Base-by-base conservation (phyloP, 2,329 filamentous ascomycete genomes). In the Grosmannia clavigera region DNA sequence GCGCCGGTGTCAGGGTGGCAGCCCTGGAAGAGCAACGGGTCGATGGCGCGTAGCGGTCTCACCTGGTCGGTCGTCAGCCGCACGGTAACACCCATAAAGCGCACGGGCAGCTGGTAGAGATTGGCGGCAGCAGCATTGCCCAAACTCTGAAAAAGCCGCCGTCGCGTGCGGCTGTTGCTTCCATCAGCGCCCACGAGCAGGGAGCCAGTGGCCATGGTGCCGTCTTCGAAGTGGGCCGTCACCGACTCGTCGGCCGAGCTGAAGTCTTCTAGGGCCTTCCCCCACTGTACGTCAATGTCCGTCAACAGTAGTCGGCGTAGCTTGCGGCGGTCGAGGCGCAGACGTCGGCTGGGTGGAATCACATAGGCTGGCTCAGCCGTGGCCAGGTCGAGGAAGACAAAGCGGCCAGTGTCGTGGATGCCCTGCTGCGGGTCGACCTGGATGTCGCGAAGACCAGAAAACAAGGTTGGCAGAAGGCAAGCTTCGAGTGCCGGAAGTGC, bases 21-120 rank as follows among this genome's bases (percentile, higher is more conserved):
- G 3, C 77, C 80, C 61, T 81, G 78, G 65, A 83, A 80, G 29
- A 82, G 75, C 50, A 78, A 73, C 0, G 79, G 79, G 61, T 83
- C 79, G 31, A 82, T 73, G 1, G 53, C 33, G n/a, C 33, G 31
- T 7, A 55, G 12, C 6, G 53, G 31, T 19, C 19, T 31, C 31
- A 29, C 53, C 33, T 55, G 53, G 29, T 55, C 53, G 19, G 53
- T 33, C 9, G 33, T 35, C 9, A 35, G 33, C 33, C 33, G 33
- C 33, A 35, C 33, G 9, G 33, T 35, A 9, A 55, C 53, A 33
- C 53, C 53, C 31, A 55, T 29, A n/a, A 55, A 29, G 31, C 27
- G 53, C n/a, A 55, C 31, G 16, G 53, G 53, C 19, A 55, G 33
- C 31, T 22, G 53, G 19, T 51, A 25, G 48, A 22, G 19, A 12